Conservation (phyloP, 2,329 filamentous ascomycete genomes). For the Fusarium sp. region DNA sequence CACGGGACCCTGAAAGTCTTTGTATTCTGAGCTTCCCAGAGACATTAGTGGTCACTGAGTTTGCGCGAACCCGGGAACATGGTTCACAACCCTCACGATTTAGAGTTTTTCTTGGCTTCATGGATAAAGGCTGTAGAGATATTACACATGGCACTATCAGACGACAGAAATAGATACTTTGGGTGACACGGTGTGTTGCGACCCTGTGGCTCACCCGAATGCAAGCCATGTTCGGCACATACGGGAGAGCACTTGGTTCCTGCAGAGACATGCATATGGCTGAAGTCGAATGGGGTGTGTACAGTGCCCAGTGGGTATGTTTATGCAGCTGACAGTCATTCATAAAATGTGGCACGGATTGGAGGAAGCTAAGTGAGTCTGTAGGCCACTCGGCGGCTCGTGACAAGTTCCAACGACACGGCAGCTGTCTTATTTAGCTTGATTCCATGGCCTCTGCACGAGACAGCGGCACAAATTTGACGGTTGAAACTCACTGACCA, state of each 20-base stretch:
- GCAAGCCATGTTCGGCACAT: not conserved
- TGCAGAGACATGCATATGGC: conserved; percentile 1
- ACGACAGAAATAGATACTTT: not conserved
- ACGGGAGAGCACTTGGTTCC: not conserved
- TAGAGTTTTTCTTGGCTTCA: conserved; percentile 11
- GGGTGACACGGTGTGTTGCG: not conserved
- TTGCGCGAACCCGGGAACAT: not conserved
- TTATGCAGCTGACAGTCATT: not conserved
- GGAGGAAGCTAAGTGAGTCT: not conserved
- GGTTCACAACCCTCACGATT: not conserved
- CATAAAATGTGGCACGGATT: not conserved
- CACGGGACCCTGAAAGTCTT: not conserved
- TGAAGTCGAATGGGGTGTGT: not conserved
- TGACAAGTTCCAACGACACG: not conserved
- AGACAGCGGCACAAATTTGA: accelerated
- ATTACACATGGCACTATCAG: conserved; percentile 12
- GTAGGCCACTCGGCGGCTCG: not conserved
- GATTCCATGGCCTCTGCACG: not conserved
- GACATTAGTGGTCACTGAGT: not conserved
- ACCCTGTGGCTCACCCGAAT: not conserved
- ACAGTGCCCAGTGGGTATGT: not conserved
- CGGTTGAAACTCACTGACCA: not conserved
- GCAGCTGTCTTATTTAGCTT: not conserved
- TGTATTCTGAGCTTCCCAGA: not conserved
- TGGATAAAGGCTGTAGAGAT: not conserved